Evolutionary conservation across 306 rosid species (phyloP).

Genomic region (Vigna radiata): DNA sequence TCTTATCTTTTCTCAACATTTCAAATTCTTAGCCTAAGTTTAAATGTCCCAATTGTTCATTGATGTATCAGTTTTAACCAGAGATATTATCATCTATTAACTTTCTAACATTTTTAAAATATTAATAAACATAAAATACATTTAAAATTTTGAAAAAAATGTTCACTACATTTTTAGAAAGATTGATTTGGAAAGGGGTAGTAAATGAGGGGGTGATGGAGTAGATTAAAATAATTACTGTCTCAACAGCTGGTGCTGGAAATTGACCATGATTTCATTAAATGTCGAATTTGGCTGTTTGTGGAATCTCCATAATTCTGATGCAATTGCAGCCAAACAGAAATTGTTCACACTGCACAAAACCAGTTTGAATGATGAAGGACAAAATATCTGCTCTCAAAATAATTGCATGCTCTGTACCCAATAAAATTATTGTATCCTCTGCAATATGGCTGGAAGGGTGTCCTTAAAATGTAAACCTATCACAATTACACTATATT

Average conservation of each 20-base stretch:
- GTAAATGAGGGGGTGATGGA: not conserved
- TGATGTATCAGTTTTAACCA: not conserved
- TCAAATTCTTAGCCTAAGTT: not conserved
- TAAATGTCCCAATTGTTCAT: not conserved
- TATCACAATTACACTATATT: not conserved
- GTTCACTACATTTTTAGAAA: not conserved
- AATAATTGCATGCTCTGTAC: constrained; percentile 36
- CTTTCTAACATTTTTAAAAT: not conserved
- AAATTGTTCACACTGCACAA: constrained; percentile 49
- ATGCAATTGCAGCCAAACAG: constrained; percentile 49
- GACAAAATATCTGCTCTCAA: constrained; percentile 43
- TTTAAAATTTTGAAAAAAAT: not conserved
- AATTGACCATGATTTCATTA: constrained; percentile 38
- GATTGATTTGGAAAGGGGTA: not conserved
- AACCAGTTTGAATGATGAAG: constrained; percentile 40
- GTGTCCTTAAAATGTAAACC: not conserved
- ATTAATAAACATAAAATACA: not conserved
- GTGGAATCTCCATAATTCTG: constrained; percentile 45
- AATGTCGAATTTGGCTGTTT: constrained; percentile 49
- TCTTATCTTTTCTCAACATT: too few species aligned
- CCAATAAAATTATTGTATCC: constrained; percentile 25
- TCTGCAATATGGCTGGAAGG: not conserved
- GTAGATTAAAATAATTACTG: not conserved
- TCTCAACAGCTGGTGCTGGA: not conserved
- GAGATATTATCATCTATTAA: not conserved